Evolutionary conservation across 192 early-diverging fungal genomes (phyloP).

Genomic region (Entomortierella parvispora): DNA sequence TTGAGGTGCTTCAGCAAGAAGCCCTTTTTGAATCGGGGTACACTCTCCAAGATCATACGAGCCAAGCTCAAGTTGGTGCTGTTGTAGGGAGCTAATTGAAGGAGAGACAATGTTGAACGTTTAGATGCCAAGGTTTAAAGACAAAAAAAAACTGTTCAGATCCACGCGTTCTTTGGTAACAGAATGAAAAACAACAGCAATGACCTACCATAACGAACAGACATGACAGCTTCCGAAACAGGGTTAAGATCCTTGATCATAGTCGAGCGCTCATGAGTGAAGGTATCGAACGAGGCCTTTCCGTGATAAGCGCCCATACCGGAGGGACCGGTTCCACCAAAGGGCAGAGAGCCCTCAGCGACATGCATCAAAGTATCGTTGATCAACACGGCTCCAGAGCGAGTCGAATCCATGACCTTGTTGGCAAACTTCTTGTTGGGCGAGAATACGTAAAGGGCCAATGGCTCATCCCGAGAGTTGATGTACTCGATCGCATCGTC

Average conservation of each 20-base stretch:
- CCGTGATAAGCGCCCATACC: slow-evolving; percentile 92
- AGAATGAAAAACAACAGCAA: too few species aligned
- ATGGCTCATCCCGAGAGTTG: slow-evolving; percentile 76
- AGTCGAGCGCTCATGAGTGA: slow-evolving; percentile 80
- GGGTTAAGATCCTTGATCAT: slow-evolving; percentile 60
- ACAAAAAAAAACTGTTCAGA: too few species aligned
- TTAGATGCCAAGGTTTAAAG: too few species aligned
- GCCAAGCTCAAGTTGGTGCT: slow-evolving; percentile 32
- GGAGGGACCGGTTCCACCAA: slow-evolving; percentile 88
- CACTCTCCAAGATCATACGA: slow-evolving; percentile 17
- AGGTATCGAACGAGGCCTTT: slow-evolving; percentile 77
- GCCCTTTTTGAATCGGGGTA: slow-evolving; percentile 42
- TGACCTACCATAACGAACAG: slow-evolving; percentile 23
- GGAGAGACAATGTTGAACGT: too few species aligned
- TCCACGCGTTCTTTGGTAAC: too few species aligned
- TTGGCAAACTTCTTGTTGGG: slow-evolving; percentile 61
- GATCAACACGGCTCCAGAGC: slow-evolving; percentile 79
- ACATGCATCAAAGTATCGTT: slow-evolving; percentile 88
- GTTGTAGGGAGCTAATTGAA: slow-evolving; percentile 23
- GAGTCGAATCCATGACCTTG: slow-evolving; percentile 73
- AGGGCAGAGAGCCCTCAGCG: slow-evolving; percentile 70
- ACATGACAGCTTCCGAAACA: slow-evolving; percentile 13
- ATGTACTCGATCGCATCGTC: slow-evolving; percentile 78
- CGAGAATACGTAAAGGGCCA: slow-evolving; percentile 85
- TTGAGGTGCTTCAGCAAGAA: slow-evolving; percentile 39